Percentiles rank a stretch among this genome's conserved stretches.
Conservation (phyloP, 352 stramenopile species). For the Pythium pyrilobum region DNA sequence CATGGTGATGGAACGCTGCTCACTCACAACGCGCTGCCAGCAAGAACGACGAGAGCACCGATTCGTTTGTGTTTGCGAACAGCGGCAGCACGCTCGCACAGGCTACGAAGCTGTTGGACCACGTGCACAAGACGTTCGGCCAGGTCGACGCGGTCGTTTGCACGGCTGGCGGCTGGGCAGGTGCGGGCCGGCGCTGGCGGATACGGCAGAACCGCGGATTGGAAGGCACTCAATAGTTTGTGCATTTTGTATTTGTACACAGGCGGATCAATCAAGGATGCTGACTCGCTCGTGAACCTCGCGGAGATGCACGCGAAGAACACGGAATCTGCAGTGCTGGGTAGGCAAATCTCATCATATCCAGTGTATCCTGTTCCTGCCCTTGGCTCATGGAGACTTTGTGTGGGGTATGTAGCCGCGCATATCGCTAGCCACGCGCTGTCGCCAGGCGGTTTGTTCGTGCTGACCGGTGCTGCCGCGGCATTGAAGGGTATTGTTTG, state of each 20-base stretch:
- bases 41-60: slow-evolving; percentile 44
- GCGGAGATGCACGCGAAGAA: slow-evolving; percentile 75
- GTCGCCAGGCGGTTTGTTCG: slow-evolving; percentile 57
- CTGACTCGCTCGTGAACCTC: slow-evolving; percentile 56
- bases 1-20: not conserved
- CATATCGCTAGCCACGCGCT: slow-evolving; percentile 73
- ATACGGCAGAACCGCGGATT: too few relatives aligned
- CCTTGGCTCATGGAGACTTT: not conserved
- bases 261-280: slow-evolving; percentile 66
- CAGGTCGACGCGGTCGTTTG: slow-evolving; percentile 76
- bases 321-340: slow-evolving; percentile 69
- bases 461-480: slow-evolving; percentile 80
- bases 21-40: slow-evolving; percentile 19
- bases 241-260: not conserved
- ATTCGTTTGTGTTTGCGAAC: slow-evolving; percentile 36
- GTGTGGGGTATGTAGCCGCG: slow-evolving; percentile 39
- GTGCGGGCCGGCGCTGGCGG: slow-evolving; percentile 9
- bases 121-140: slow-evolving; percentile 50
- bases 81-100: slow-evolving; percentile 40
- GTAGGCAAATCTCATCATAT: slow-evolving; percentile 20
- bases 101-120: slow-evolving; percentile 42
- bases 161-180: slow-evolving; percentile 72
- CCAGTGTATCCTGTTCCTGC: not conserved
- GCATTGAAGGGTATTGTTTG: slow-evolving; percentile 43
- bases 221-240: not conserved